phyloP scores from a whole-genome alignment of 2,329 filamentous ascomycete species.

The Neurospora sp. region DNA sequence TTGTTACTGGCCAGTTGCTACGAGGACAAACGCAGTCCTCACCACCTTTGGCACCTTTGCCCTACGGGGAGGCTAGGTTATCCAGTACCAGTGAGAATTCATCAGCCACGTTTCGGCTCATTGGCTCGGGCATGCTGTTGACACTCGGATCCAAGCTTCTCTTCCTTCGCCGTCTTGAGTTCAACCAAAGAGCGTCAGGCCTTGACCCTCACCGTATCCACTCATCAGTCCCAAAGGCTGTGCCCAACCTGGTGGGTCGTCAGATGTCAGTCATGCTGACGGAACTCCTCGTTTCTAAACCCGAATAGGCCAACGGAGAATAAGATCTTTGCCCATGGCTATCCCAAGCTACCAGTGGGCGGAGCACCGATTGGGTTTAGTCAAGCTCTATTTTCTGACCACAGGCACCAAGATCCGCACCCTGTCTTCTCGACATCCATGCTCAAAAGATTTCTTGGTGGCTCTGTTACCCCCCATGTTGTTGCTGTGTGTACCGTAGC shows the following conservation, averaged over 20 bases:
- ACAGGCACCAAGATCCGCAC: neutral
- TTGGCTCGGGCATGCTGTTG: neutral
- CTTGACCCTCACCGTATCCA: neutral
- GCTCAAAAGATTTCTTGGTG: neutral
- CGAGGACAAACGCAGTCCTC: neutral
- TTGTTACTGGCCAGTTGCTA: neutral
- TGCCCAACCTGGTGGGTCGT: neutral
- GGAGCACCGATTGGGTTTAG: neutral
- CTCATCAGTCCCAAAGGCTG: neutral
- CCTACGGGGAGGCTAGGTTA: neutral
- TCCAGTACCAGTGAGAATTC: neutral
- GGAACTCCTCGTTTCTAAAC: neutral
- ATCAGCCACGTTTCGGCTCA: neutral
- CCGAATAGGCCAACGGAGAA: neutral
- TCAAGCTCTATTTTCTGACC: conserved; percentile 1
- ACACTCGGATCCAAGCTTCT: neutral
- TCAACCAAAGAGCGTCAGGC: neutral
- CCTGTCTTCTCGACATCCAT: neutral
- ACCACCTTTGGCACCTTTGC: neutral
- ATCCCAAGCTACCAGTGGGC: neutral
- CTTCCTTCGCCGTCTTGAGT: neutral
- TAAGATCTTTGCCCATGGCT: neutral
- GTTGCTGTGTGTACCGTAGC: neutral
- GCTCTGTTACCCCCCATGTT: conserved; percentile 1
- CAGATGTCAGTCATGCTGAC: neutral